phyloP scores from a whole-genome alignment of 257 asterid species.

The Solanum dulcamara region DNA sequence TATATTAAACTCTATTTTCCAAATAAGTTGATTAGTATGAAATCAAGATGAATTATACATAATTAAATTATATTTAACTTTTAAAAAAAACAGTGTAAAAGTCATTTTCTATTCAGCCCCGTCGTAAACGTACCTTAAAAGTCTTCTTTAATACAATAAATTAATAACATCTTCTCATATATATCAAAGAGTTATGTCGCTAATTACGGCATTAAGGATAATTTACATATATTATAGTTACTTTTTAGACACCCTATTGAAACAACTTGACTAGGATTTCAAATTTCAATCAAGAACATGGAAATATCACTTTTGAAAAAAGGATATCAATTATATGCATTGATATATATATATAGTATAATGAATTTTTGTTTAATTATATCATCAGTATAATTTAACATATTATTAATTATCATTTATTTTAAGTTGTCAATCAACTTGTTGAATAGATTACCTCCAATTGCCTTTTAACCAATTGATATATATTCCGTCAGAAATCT shows the following conservation, averaged over 20 bases:
- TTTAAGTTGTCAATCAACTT: background rate
- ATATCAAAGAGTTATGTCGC: slow-evolving; percentile 16
- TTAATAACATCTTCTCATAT: background rate
- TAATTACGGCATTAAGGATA: slow-evolving; percentile 29
- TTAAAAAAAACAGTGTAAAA: background rate
- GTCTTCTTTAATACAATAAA: background rate
- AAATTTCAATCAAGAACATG: background rate
- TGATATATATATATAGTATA: background rate
- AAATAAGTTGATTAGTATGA: background rate
- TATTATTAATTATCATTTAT: background rate
- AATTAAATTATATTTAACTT: background rate
- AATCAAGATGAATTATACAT: background rate
- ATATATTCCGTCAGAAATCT: background rate
- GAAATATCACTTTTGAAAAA: background rate
- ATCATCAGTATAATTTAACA: background rate
- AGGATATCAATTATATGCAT: background rate
- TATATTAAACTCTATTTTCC: background rate
- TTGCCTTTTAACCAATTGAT: background rate
- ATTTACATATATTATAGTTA: slow-evolving; percentile 11
- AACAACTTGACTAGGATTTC: slow-evolving; percentile 15
- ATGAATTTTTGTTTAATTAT: background rate
- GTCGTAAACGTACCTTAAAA: slow-evolving; percentile 7
- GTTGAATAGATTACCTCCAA: background rate
- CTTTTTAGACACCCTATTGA: background rate
- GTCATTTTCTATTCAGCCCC: background rate